Evolutionary conservation across 179 eudicot species (phyloP).

Genomic region (Spergularia azorica): DNA sequence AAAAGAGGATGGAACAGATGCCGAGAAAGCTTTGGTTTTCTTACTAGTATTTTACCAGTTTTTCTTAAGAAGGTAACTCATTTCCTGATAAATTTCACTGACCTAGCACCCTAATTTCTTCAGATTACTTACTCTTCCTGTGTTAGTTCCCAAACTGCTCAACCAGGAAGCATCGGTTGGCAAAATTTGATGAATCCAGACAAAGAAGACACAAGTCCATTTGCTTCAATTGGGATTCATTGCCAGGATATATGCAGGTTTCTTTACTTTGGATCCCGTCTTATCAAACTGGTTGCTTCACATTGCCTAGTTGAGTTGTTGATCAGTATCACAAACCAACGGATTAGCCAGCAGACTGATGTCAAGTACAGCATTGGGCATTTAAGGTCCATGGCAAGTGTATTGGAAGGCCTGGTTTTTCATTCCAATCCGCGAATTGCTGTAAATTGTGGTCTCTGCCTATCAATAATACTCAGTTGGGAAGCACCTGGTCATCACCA

Average conservation of each 20-base stretch:
- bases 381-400: slow-evolving; percentile 56
- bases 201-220: slow-evolving; percentile 31
- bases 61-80: slow-evolving; percentile 64
- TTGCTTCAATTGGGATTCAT: slow-evolving; percentile 51
- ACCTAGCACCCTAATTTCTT: background rate
- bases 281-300: slow-evolving; percentile 68
- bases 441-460: slow-evolving; percentile 61
- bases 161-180: slow-evolving; percentile 63
- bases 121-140: slow-evolving; percentile 25
- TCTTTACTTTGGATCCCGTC: slow-evolving; percentile 68
- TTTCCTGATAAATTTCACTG: background rate
- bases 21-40: slow-evolving; percentile 56
- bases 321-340: slow-evolving; percentile 51
- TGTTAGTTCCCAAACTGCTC: slow-evolving; percentile 56
- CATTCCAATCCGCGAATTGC: slow-evolving; percentile 56
- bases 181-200: slow-evolving; percentile 43
- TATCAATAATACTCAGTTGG: slow-evolving; percentile 68
- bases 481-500: slow-evolving; percentile 39
- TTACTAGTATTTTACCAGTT: slow-evolving; percentile 56
- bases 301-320: slow-evolving; percentile 72
- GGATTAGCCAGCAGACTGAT: slow-evolving; percentile 30
- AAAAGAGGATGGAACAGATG: slow-evolving; percentile 54
- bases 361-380: slow-evolving; percentile 39
- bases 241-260: slow-evolving; percentile 79
- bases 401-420: slow-evolving; percentile 70